Evolutionary conservation across 805 yeast species (phyloP).

Genomic region (Komagataella populi): DNA sequence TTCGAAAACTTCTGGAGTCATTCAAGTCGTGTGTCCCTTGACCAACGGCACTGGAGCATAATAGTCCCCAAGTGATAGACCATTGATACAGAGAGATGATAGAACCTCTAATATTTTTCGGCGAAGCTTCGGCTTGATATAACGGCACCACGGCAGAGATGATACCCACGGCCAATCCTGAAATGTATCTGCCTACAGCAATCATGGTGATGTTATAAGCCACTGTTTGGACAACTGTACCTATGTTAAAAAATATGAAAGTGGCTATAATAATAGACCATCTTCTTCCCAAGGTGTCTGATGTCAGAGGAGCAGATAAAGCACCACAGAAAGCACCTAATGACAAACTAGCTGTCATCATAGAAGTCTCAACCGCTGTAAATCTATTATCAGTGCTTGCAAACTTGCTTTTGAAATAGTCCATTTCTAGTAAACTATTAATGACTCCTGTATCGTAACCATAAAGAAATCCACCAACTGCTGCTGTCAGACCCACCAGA

Average conservation of each 20-base stretch:
- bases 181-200: conserved; percentile 61
- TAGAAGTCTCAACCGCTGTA: conserved; percentile 49
- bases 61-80: conserved; percentile 82
- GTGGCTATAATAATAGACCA: conserved; percentile 48
- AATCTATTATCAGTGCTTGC: conserved; percentile 34
- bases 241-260: conserved; percentile 51
- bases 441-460: conserved; percentile 87
- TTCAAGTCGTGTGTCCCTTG: conserved; percentile 53
- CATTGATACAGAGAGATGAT: conserved; percentile 74
- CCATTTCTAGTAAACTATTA: conserved; percentile 69
- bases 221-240: conserved; percentile 57
- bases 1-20: conserved; percentile 47
- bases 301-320: conserved; percentile 38
- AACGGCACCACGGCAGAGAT: conserved; percentile 72
- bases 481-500: conserved; percentile 67
- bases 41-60: conserved; percentile 65
- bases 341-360: conserved; percentile 68
- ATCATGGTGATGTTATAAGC: conserved; percentile 34
- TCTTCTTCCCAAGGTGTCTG: conserved; percentile 67
- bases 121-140: conserved; percentile 77
- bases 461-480: conserved; percentile 82
- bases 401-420: conserved; percentile 42
- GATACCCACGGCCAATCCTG: conserved; percentile 66
- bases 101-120: conserved; percentile 70
- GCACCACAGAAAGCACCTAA: conserved; percentile 72